A percentile compares a stretch with the other conserved stretches of the same genome.
Conservation (phyloP, 202 grass and related monocot genomes). For the Bolboschoenoplectus hybrid region DNA sequence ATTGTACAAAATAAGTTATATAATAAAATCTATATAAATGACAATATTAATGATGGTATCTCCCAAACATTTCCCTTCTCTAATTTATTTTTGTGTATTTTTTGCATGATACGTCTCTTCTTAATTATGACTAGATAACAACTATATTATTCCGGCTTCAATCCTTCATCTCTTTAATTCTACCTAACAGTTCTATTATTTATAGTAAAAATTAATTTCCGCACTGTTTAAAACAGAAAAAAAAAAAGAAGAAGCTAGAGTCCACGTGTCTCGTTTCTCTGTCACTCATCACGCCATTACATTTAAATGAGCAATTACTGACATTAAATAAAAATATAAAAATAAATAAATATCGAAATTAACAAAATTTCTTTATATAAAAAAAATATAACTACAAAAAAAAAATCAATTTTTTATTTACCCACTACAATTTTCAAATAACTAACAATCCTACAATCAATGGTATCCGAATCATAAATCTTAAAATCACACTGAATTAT, state of each 20-base stretch:
- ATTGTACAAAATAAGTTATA: too few species aligned
- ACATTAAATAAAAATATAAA: not conserved
- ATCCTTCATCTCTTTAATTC: not conserved
- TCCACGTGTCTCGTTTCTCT: not conserved
- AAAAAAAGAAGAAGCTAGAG: not conserved
- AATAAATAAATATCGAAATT: too few species aligned
- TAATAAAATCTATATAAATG: too few species aligned
- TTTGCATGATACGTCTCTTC: not conserved
- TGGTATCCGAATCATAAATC: too few species aligned
- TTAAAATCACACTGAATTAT: too few species aligned
- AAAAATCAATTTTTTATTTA: too few species aligned
- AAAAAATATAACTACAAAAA: too few species aligned
- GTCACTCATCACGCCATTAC: not conserved
- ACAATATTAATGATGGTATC: too few species aligned
- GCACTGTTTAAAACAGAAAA: not conserved
- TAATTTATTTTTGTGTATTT: not conserved
- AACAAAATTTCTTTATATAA: too few species aligned
- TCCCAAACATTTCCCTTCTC: not conserved
- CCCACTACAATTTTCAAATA: too few species aligned
- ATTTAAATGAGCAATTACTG: not conserved
- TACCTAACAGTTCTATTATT: not conserved
- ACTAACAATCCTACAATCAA: too few species aligned
- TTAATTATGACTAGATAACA: not conserved
- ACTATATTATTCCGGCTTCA: not conserved
- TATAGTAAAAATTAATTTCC: not conserved